Evolutionary conservation across 2,329 filamentous ascomycete genomes (phyloP).

Genomic region (Trichoderma breve): DNA sequence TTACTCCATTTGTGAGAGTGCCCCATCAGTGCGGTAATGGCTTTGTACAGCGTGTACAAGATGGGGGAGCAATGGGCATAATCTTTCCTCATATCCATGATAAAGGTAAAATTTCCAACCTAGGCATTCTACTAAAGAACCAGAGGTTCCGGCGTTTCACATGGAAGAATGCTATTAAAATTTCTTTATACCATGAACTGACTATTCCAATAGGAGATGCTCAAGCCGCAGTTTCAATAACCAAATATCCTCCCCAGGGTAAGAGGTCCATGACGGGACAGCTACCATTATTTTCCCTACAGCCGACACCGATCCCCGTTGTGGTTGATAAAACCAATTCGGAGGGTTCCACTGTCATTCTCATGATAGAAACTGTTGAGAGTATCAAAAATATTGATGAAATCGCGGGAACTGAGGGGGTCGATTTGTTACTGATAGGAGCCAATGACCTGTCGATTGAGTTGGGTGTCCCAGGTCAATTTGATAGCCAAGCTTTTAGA

Average conservation of each 20-base stretch:
- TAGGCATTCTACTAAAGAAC: not conserved
- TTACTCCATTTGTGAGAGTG: not conserved
- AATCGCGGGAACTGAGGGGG: not conserved
- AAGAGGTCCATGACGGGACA: not conserved
- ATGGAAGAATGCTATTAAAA: no score
- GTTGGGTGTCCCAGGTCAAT: not conserved
- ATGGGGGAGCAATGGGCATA: not conserved
- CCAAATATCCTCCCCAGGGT: not conserved
- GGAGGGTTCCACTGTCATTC: not conserved
- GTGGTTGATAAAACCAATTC: not conserved
- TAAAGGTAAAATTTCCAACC: not conserved
- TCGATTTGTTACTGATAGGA: not conserved
- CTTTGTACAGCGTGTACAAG: not conserved
- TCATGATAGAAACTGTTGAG: not conserved
- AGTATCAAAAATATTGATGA: not conserved
- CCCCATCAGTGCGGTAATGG: not conserved
- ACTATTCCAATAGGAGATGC: not conserved
- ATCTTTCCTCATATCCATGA: not conserved
- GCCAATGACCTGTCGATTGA: not conserved
- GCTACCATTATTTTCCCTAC: not conserved
- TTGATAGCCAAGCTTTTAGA: not conserved
- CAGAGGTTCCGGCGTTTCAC: not conserved
- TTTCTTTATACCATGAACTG: not conserved
- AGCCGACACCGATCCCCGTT: not conserved
- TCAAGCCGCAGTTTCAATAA: not conserved